A percentile compares a stretch with the other conserved stretches of the same genome.
phyloP scores from a whole-genome alignment of 805 yeast genomes.

The Pichia phayaonensis region DNA sequence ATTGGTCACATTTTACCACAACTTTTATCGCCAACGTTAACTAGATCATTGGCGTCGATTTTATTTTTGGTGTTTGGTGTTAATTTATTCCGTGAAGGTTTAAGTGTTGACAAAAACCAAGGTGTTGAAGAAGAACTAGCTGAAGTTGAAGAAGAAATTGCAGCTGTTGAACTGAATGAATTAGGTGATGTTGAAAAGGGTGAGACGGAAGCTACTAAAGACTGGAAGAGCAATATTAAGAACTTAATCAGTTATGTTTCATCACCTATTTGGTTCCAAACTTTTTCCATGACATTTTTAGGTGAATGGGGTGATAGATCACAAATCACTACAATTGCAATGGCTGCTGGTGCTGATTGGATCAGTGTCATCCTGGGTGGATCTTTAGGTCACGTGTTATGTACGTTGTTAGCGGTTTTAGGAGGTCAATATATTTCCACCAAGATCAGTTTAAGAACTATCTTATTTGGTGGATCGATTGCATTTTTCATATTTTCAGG shows the following conservation, averaged over 20 bases:
- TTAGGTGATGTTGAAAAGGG: conserved; percentile 58
- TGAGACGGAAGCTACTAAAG: background rate
- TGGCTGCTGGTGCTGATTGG: conserved; percentile 95
- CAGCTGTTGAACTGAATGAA: conserved; percentile 47
- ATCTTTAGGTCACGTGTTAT: conserved; percentile 77
- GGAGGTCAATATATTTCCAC: conserved; percentile 91
- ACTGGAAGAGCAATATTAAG: conserved; percentile 27
- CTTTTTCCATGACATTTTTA: conserved; percentile 88
- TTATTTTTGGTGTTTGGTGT: conserved; percentile 79
- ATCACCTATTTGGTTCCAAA: conserved; percentile 90
- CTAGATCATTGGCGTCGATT: conserved; percentile 74
- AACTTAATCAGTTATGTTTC: conserved; percentile 56
- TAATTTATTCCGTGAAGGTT: conserved; percentile 72
- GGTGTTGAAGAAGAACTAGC: conserved; percentile 95
- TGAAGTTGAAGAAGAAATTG: conserved; percentile 93
- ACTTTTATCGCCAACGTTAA: conserved; percentile 67
- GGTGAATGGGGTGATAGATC: conserved; percentile 99
- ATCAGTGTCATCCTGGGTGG: conserved; percentile 88
- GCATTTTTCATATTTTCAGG: conserved; percentile 82
- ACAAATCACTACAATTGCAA: conserved; percentile 95
- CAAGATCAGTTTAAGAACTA: conserved; percentile 82
- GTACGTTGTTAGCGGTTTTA: conserved; percentile 84
- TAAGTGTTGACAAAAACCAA: conserved; percentile 66
- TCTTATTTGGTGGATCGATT: conserved; percentile 83
- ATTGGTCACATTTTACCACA: conserved; percentile 90